Base-by-base conservation (phyloP, 345 rosid genomes). In the Carallia brachiata region DNA sequence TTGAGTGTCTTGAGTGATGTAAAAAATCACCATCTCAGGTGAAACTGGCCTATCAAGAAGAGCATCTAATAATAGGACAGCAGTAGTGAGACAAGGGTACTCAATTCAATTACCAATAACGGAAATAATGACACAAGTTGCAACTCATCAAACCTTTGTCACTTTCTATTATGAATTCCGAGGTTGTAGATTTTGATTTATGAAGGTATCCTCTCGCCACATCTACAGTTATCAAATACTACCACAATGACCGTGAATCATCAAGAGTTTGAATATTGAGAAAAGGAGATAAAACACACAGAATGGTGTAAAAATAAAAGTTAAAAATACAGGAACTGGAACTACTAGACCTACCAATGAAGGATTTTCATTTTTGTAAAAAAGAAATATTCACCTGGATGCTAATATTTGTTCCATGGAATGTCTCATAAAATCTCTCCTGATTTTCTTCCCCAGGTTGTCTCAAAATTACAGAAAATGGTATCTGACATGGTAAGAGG, bases 1-100 rank as follows among this genome's bases (percentile, higher is more conserved):
- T 73, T 94, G 95, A 58, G 98, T 94, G 66, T 91, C 95, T 76
- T 89, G 98, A 66, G 97, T 91, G 62, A 94, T 88, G 77, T 91
- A 88, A 74, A 94, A 91, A 73, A 91, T 77, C 44, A 85, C 91
- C 86, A 83, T 70, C 82, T 94, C 97, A 28, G 97, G 87, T 78
- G 93, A 84, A 70, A 86, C 71, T 2, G 96, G 93, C 70, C 65
- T 77, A 72, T 84, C 84, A 39, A 78, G 85, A 72, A 85, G 86
- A 83, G 90, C 91, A 78, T 75, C 96, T 91, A 85, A 23, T 80
- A 78, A 58, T 61, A 74, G 31, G 65, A 75, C 16, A 44, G 36
- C 0, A 57, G 40, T 39, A 59, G 16, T n/a, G 40, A 66, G 64
- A 74, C 34, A 68, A 71, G 47, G 30, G 32, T 72, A 68, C 54